These are phyloP conservation scores for Typha latifolia DNA, from an alignment of 176 grass and related monocot species.

Conservation along the genomic window DNA sequence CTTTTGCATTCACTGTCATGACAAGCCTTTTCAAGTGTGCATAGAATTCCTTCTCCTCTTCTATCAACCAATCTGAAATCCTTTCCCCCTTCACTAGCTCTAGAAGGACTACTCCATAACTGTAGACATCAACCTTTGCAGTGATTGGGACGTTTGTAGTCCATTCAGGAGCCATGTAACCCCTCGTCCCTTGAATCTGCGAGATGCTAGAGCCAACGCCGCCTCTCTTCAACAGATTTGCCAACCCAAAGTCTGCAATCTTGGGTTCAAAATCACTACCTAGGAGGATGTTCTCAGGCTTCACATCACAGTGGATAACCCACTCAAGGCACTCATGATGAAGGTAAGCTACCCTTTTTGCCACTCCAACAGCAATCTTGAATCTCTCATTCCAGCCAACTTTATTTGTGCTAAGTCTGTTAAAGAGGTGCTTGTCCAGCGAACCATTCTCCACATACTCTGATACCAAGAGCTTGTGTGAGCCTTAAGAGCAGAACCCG, in stretches of 20 bases:
- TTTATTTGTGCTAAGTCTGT: not conserved
- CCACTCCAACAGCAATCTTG: conserved; percentile 33
- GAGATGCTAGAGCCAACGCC: conserved; percentile 29
- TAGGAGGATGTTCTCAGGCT: conserved; percentile 45
- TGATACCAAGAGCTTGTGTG: conserved; percentile 31
- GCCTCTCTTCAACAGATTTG: conserved; percentile 17
- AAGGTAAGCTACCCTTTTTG: conserved; percentile 37
- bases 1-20: too few relatives aligned
- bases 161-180: conserved; percentile 53
- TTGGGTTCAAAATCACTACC: conserved; percentile 34
- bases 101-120: conserved; percentile 53
- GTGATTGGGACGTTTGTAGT: conserved; percentile 38
- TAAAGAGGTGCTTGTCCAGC: conserved; percentile 23
- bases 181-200: conserved; percentile 34
- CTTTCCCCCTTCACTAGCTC: conserved; percentile 38
- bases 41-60: not conserved
- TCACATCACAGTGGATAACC: conserved; percentile 57
- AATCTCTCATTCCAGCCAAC: conserved; percentile 31
- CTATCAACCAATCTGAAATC: conserved; percentile 22
- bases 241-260: conserved; percentile 34
- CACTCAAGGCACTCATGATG: conserved; percentile 51
- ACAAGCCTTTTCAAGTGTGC: not conserved
- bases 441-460: conserved; percentile 36
- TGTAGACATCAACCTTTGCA: conserved; percentile 61
- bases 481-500: conserved; percentile 41